These are phyloP conservation scores for Paecilomyces niveus DNA, from an alignment of 2,329 filamentous ascomycete species.

Conservation along the genomic window DNA sequence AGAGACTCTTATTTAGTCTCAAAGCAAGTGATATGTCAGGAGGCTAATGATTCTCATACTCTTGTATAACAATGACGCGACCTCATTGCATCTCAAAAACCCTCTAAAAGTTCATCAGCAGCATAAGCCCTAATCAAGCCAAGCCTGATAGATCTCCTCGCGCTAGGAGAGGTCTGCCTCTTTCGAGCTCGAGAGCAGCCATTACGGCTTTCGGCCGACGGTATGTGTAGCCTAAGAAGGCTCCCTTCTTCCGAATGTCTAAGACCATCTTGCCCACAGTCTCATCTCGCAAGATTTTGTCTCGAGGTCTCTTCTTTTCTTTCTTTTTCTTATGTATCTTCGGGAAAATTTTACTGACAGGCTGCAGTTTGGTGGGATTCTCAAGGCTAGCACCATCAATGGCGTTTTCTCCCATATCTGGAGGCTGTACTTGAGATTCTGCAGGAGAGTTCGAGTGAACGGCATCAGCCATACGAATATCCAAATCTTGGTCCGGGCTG, in stretches of 20 bases:
- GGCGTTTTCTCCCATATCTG: not conserved
- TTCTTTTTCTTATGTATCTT: conserved; percentile 46
- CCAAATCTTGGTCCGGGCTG: conserved; percentile 9
- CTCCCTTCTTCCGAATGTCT: conserved; percentile 70
- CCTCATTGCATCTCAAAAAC: not conserved
- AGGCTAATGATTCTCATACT: not conserved
- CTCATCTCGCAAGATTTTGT: conserved; percentile 73
- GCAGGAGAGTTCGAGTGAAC: not conserved
- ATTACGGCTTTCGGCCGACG: conserved; percentile 39
- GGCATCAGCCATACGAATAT: not conserved
- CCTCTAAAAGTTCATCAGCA: not conserved
- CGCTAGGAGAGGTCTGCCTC: conserved; percentile 19
- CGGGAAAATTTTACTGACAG: conserved; percentile 33
- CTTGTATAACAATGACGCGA: not conserved
- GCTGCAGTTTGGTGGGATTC: conserved; percentile 7
- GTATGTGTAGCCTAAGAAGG: conserved; percentile 89
- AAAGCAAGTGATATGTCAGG: not conserved
- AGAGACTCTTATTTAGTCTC: not conserved
- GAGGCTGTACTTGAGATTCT: not conserved
- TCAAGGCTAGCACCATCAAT: not conserved
- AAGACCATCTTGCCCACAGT: conserved; percentile 61
- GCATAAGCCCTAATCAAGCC: not conserved
- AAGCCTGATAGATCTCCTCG: conserved; percentile 18
- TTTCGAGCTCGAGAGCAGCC: conserved; percentile 25
- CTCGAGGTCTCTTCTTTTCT: conserved; percentile 73